These are phyloP conservation scores for Sugiyamaella lignohabitans DNA, from an alignment of 805 yeast genomes.

Conservation along the genomic window DNA sequence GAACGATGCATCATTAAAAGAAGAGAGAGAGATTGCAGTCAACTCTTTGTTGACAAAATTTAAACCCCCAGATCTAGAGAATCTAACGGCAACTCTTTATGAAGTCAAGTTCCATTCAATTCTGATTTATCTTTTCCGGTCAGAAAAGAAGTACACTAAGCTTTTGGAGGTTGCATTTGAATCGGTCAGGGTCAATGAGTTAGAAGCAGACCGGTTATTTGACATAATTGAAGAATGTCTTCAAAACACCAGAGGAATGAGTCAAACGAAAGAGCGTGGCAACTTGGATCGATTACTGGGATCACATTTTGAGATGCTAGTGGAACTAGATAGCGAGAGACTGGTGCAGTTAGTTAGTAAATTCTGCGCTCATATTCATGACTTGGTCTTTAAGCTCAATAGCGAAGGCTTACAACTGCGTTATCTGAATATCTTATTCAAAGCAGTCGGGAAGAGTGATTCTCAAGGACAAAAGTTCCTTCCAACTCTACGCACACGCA, in stretches of 20 bases:
- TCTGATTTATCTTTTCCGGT: slow-evolving; percentile 48
- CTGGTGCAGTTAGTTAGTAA: slow-evolving; percentile 36
- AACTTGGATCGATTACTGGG: slow-evolving; percentile 28
- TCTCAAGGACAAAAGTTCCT: slow-evolving; percentile 3
- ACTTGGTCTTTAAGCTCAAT: slow-evolving; percentile 30
- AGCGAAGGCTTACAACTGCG: slow-evolving; percentile 24
- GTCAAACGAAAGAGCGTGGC: slow-evolving; percentile 8
- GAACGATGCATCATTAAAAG: slow-evolving; percentile 27
- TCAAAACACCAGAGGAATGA: slow-evolving; percentile 2
- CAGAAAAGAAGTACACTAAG: slow-evolving; percentile 47
- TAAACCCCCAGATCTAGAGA: slow-evolving; percentile 49
- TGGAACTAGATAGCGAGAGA: slow-evolving; percentile 30
- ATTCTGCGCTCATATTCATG: slow-evolving; percentile 38
- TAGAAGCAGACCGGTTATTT: slow-evolving; percentile 9
- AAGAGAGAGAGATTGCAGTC: slow-evolving; percentile 70
- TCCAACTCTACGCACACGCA: slow-evolving; percentile 16
- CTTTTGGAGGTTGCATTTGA: slow-evolving; percentile 50
- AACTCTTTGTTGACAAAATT: slow-evolving; percentile 64
- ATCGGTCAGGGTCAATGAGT: not conserved
- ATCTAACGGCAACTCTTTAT: slow-evolving; percentile 45
- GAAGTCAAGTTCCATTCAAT: slow-evolving; percentile 54
- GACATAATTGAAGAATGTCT: slow-evolving; percentile 19
- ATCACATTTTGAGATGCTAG: slow-evolving; percentile 26
- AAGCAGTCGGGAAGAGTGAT: not conserved
- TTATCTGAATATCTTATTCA: slow-evolving; percentile 21